phyloP scores from a whole-genome alignment of 306 rosid species.

The Purshia tridentata region DNA sequence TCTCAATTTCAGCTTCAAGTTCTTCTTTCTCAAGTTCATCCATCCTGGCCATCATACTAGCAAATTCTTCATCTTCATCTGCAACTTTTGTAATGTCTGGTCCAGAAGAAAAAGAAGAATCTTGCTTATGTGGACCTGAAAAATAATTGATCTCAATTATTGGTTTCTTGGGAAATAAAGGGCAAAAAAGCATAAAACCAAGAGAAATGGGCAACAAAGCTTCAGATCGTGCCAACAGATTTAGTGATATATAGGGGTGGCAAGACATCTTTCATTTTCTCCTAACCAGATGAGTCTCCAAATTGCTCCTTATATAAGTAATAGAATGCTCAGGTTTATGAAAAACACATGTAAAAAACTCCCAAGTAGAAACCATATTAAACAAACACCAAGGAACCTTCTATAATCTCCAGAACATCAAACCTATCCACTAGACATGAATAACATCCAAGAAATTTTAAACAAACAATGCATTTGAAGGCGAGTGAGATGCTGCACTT shows the following conservation, averaged over 20 bases:
- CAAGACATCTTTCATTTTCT: neutral
- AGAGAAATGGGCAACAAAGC: neutral
- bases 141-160: conserved; percentile 14
- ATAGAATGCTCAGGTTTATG: neutral
- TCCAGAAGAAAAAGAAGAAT: conserved; percentile 30
- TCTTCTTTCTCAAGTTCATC: conserved; percentile 84
- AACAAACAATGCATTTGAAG: neutral
- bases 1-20: conserved; percentile 57
- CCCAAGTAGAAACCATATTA: neutral
- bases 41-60: conserved; percentile 49
- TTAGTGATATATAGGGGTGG: neutral
- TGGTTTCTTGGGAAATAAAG: neutral
- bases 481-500: neutral
- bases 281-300: neutral
- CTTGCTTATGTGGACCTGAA: conserved; percentile 45
- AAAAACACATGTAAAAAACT: neutral
- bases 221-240: neutral
- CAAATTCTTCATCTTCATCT: conserved; percentile 53
- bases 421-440: neutral
- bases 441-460: neutral
- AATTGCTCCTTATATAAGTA: neutral
- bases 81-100: conserved; percentile 27
- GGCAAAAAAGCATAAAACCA: neutral
- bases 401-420: neutral
- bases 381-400: neutral